Conservation (phyloP, 352 stramenopile genomes). For the Phytophthora kernoviae region DNA sequence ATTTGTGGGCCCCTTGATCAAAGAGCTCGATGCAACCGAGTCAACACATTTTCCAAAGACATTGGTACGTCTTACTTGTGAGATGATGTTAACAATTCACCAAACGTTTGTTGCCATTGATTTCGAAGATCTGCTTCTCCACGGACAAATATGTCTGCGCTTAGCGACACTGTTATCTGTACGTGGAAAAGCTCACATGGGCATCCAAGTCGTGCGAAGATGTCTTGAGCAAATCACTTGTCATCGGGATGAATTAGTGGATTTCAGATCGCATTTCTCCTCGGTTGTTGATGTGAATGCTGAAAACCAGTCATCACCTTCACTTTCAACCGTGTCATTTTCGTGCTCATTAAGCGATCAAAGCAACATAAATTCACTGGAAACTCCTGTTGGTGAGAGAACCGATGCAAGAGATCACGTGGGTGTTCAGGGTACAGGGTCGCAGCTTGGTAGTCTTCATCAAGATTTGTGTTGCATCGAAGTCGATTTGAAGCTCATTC, state of each 20-base stretch:
- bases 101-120: constrained; percentile 38
- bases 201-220: constrained; percentile 39
- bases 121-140: constrained; percentile 61
- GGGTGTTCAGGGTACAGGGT: constrained; percentile 57
- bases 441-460: constrained; percentile 51
- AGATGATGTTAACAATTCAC: constrained; percentile 51
- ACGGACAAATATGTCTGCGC: constrained; percentile 47
- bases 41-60: constrained; percentile 17
- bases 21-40: constrained; percentile 39
- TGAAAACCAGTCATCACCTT: neutral
- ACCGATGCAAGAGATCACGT: constrained; percentile 34
- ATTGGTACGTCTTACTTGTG: constrained; percentile 22
- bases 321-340: constrained; percentile 26
- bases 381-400: constrained; percentile 6
- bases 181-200: constrained; percentile 32
- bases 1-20: constrained; percentile 27
- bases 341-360: constrained; percentile 43
- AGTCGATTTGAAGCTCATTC: constrained; percentile 49
- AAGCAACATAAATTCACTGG: constrained; percentile 5
- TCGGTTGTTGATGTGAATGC: neutral
- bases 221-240: constrained; percentile 42
- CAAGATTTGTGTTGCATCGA: constrained; percentile 69
- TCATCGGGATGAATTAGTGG: constrained; percentile 44
- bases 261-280: constrained; percentile 41
- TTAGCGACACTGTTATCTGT: constrained; percentile 43